Evolutionary conservation across 805 yeast species (phyloP), one percentile per base, ranked within the genome.

Genomic region (Aciculoconidium aculeatum): DNA sequence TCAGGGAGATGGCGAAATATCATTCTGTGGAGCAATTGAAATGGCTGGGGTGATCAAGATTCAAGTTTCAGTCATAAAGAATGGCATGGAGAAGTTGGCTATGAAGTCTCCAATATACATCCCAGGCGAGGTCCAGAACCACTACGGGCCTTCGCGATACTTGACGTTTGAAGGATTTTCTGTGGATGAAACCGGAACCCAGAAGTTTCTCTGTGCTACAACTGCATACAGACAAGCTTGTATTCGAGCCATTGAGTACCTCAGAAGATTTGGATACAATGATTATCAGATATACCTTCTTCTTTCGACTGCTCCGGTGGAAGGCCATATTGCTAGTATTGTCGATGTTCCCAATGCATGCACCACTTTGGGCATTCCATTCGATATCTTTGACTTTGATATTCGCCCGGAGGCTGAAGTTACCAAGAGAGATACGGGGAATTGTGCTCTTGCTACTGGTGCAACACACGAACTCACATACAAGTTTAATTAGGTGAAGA

Each of bases 11-110:
- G 75, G 75, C 10, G 75, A 69, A 37, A 66, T 69, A 27, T 61
- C 73, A 7, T 69, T 70, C 41, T 69, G 75, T 44, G 75, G 75
- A 17, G 75, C 72, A 9, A 68, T 69, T 41, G 75, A 69, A 41
- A 68, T 67, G 73, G 57, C 70, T 11, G 75, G 75, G 7, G 46
- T 54, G 26, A 58, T 69, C 36, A 67, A 73, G 5, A 39, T 70
- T 36, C 54, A 63, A 35, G 55, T 61, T 22, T 40, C 55, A 2
- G 49, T 69, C 23, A 53, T 69, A 34, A 66, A 65, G 34, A 48
- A 51, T 33, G 75, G 75, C 7, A 54, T 69, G 47, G 40, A 47
- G 27, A 49, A 53, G 27, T 41, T 69, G 37, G 47, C 51, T 30
- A 52, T 69, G 60, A 60, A 58, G 35, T 52, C 61, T 15, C 75